Evolutionary conservation across 495 filamentous ascomycete genomes (phyloP), one percentile per base, ranked within the genome.

Genomic region (Xylaria sp.): DNA sequence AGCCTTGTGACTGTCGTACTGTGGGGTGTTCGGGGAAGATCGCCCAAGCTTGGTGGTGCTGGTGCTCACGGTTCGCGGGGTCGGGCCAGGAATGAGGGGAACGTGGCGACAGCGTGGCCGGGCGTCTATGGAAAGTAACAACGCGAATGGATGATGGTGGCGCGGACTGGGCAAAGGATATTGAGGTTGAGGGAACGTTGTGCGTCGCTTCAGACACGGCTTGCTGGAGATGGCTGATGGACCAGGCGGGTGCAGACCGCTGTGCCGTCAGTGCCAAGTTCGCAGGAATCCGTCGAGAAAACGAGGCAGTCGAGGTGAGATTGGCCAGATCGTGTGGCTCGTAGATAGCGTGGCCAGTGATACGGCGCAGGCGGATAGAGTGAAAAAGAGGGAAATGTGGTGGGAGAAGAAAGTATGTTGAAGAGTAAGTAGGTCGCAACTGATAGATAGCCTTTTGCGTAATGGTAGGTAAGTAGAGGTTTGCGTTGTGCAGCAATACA

Each of bases 231-330:
- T 53, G 68, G 70, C 61, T 71, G 67, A 63, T 76, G 72, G 73
- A 73, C 40, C 72, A 79, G 67, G 71, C 77, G 77, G 77, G 77
- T 79, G 77, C 77, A 79, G 77, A 74, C 77, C 77, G 75, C 75
- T 74, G 75, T 79, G 71, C 75, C 73, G 70, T 64, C 21, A 31
- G 73, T 76, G 62, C 63, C 67, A 73, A 69, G 66, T 67, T 73
- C 46, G 52, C 53, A 62, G 55, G 15, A 52, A 52, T 61, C 41
- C 44, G 63, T 24, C 44, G 31, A 58, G 41, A 37, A 48, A 62
- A 44, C 44, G 29, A 66, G 33, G 40, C 44, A 24, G 33, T 35
- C 64, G 55, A 61, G 15, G 17, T 43, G 64, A 50, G 21, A 12
- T 24, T 52, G 33, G 6, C 52, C 48, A 59, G 31, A 8, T 59